Conservation (phyloP, 2,329 filamentous ascomycete species). For the Colletotrichum incanum region DNA sequence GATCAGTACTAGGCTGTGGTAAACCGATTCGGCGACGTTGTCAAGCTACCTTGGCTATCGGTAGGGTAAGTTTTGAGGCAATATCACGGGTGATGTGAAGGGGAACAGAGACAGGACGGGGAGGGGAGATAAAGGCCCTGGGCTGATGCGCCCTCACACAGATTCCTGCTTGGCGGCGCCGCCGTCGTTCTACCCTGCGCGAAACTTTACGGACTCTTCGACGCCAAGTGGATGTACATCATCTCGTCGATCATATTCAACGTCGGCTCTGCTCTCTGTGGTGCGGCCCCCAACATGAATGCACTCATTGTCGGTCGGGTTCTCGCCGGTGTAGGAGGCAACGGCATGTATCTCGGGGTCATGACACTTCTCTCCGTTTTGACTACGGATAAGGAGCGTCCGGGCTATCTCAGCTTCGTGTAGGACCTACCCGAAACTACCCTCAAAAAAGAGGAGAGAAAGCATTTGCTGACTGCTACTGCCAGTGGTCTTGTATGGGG, state of each 20-base stretch:
- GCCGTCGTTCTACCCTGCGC: background rate
- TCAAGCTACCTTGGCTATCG: background rate
- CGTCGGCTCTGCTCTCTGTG: conserved; percentile 55
- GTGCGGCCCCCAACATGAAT: conserved; percentile 59
- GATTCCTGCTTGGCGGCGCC: background rate
- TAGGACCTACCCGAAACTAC: background rate
- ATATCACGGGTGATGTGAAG: too few species aligned
- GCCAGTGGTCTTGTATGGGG: conserved; percentile 53
- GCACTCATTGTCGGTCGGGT: conserved; percentile 62
- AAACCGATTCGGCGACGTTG: background rate
- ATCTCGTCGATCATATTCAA: conserved; percentile 45
- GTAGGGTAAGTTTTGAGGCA: background rate
- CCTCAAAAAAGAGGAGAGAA: background rate
- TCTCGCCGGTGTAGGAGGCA: conserved; percentile 59
- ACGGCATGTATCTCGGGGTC: conserved; percentile 57
- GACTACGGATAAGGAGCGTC: conserved; percentile 43
- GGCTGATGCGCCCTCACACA: background rate
- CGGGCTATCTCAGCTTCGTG: conserved; percentile 26
- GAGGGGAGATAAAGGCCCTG: background rate
- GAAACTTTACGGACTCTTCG: background rate
- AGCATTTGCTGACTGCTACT: background rate
- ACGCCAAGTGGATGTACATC: conserved; percentile 53
- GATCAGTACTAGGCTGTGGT: background rate
- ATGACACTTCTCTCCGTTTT: background rate
- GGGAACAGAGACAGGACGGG: too few species aligned